Percentiles rank a stretch among this genome's conserved stretches.
These are phyloP conservation scores for Grosmannia serpens DNA, from an alignment of 2,329 filamentous ascomycete genomes.

Conservation along the genomic window DNA sequence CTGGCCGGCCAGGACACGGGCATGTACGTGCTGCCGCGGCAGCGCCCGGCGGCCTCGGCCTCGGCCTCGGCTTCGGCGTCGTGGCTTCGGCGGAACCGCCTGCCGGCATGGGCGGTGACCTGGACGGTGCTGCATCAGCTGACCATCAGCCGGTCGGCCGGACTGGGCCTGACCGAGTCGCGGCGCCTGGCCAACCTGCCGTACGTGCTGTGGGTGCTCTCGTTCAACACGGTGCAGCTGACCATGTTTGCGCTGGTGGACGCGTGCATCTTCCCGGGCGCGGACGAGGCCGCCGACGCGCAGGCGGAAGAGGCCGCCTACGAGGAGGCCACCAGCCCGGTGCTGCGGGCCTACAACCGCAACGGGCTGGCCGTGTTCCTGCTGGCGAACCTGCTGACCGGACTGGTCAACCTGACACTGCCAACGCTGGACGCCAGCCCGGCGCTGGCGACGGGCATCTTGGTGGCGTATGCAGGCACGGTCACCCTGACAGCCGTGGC, in stretches of 20 bases:
- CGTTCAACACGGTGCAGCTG: conserved; percentile 81
- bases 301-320: conserved; percentile 53
- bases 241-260: conserved; percentile 70
- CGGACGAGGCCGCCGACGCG: conserved; percentile 42
- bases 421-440: conserved; percentile 65
- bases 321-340: conserved; percentile 60
- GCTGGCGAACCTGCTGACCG: conserved; percentile 79
- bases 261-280: conserved; percentile 60
- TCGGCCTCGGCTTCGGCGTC: background rate
- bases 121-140: conserved; percentile 64
- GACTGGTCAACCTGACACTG: conserved; percentile 76
- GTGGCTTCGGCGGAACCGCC: conserved; percentile 24
- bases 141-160: conserved; percentile 54
- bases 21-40: conserved; percentile 61
- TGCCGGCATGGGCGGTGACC: conserved; percentile 51
- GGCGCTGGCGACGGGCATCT: conserved; percentile 56
- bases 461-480: conserved; percentile 59
- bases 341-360: conserved; percentile 77
- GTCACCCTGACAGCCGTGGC: conserved; percentile 57
- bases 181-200: conserved; percentile 85
- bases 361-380: conserved; percentile 83
- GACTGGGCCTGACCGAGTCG: conserved; percentile 66
- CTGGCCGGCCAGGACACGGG: conserved; percentile 78
- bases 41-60: conserved; percentile 7
- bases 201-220: conserved; percentile 85